These are phyloP conservation scores for Paraphaeosphaeria minitans DNA, from an alignment of 2,329 filamentous ascomycete genomes.

Conservation along the genomic window DNA sequence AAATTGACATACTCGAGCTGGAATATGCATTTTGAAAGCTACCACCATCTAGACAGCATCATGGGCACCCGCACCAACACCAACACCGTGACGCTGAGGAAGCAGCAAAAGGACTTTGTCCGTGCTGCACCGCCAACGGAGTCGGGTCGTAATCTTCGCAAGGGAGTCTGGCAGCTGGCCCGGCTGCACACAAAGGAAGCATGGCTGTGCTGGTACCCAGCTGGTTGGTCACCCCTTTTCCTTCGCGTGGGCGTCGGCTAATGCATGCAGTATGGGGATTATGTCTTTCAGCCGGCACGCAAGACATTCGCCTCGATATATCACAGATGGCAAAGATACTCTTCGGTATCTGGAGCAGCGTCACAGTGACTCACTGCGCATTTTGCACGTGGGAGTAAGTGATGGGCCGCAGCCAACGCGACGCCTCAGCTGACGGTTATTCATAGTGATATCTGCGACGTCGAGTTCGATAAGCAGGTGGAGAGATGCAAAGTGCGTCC, in stretches of 20 bases:
- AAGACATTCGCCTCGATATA: neutral
- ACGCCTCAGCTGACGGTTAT: neutral
- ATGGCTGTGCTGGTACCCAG: neutral
- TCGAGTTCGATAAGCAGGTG: neutral
- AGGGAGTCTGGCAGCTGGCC: neutral
- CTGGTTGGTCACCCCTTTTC: neutral
- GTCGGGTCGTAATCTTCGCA: neutral
- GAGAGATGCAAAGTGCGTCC: neutral
- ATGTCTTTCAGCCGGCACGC: neutral
- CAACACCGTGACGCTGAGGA: neutral
- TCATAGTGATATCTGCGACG: neutral
- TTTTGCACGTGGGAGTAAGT: neutral
- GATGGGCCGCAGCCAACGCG: neutral
- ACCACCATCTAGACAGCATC: neutral
- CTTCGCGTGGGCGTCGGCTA: neutral
- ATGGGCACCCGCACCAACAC: neutral
- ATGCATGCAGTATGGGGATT: neutral
- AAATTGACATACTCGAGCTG: neutral
- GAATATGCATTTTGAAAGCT: neutral
- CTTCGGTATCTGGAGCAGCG: neutral
- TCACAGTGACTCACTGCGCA: neutral
- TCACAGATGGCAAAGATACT: neutral
- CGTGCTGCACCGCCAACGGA: neutral
- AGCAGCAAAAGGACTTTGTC: neutral
- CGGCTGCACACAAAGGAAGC: neutral